phyloP scores from a whole-genome alignment of 768 basidiomycete genomes.

The Steccherinum ochraceum region DNA sequence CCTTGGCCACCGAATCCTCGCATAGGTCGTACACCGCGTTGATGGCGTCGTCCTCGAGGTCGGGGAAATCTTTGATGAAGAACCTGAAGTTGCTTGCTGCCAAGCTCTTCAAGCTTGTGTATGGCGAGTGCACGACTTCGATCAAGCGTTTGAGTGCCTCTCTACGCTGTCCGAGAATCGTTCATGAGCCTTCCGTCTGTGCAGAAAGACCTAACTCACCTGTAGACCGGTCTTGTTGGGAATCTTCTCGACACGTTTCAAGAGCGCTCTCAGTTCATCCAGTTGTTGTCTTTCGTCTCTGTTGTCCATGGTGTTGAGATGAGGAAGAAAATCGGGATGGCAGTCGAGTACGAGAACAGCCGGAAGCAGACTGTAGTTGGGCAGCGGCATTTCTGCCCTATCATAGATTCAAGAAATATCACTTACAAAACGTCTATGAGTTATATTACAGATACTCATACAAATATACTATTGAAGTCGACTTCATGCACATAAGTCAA shows the following conservation, averaged over 20 bases:
- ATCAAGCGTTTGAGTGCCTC: conserved; percentile 49
- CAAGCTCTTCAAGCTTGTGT: conserved; percentile 44
- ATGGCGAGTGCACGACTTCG: conserved; percentile 41
- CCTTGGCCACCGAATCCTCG: conserved; percentile 56
- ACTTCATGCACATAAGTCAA: too few species aligned
- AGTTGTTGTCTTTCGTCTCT: background rate
- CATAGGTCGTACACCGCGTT: conserved; percentile 77
- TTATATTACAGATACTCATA: too few species aligned
- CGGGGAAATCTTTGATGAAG: conserved; percentile 63
- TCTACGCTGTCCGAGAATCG: conserved; percentile 34
- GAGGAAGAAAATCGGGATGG: too few species aligned
- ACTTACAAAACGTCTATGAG: too few species aligned
- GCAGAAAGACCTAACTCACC: background rate
- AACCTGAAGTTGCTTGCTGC: conserved; percentile 50
- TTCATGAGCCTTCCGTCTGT: background rate
- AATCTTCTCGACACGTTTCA: background rate
- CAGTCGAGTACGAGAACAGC: too few species aligned
- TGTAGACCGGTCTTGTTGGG: background rate
- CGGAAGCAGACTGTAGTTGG: too few species aligned
- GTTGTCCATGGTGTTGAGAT: background rate
- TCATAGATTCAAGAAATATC: too few species aligned
- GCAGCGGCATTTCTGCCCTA: too few species aligned
- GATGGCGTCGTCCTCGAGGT: conserved; percentile 68
- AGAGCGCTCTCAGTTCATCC: background rate
- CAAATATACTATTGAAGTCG: too few species aligned